Evolutionary conservation across 1,284 basidiomycete species (phyloP).

Genomic region (Tilletia walkeri): DNA sequence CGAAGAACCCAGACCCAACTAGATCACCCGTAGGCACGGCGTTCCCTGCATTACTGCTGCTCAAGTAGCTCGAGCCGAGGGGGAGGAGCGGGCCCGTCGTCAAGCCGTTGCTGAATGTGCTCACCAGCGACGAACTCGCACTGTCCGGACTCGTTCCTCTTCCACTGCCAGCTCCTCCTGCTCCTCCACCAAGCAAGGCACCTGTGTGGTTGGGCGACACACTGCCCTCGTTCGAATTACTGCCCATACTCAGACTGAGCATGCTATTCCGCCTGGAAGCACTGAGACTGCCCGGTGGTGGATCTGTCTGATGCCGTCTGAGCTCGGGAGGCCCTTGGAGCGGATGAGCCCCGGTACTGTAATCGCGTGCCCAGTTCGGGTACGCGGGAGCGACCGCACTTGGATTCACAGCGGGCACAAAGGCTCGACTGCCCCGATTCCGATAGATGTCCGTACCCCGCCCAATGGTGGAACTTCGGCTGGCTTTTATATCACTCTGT

Average conservation of each 20-base stretch:
- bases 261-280: conserved; percentile 15
- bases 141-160: conserved; percentile 13
- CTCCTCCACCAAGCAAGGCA: background rate
- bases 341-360: background rate
- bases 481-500: background rate
- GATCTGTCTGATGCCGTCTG: background rate
- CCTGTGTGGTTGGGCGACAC: background rate
- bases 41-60: background rate
- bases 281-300: background rate
- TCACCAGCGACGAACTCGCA: conserved; percentile 9
- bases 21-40: background rate
- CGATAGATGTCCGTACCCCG: conserved; percentile 8
- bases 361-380: background rate
- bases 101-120: conserved; percentile 14
- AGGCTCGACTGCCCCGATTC: conserved; percentile 1
- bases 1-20: background rate
- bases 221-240: conserved; percentile 7
- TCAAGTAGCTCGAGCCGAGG: conserved; percentile 13
- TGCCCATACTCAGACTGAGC: conserved; percentile 11
- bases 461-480: conserved; percentile 8
- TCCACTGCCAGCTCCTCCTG: background rate
- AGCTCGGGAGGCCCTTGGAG: background rate
- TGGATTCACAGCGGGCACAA: conserved; percentile 7
- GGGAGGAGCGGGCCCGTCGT: conserved; percentile 11
- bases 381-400: conserved; percentile 11